phyloP scores from a whole-genome alignment of 2,329 filamentous ascomycete genomes.

The Graphilbum fragrans region DNA sequence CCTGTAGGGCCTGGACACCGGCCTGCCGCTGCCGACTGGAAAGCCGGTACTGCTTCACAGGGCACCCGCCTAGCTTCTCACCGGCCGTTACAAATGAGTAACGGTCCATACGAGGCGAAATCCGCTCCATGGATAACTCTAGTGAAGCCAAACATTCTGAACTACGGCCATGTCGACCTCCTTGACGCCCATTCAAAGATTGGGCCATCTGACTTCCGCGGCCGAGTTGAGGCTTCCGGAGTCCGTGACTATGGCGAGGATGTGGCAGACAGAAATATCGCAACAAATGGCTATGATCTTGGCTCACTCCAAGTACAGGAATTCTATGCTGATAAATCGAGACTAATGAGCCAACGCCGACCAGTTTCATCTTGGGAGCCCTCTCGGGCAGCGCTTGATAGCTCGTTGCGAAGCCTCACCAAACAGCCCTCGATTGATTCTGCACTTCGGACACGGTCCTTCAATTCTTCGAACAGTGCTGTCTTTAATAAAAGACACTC shows the following conservation, averaged over 20 bases:
- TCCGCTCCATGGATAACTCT: too few species aligned
- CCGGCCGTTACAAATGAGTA: background rate
- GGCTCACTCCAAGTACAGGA: constrained; percentile 21
- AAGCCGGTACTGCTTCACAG: too few species aligned
- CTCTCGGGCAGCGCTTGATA: too few species aligned
- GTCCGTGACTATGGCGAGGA: constrained; percentile 49
- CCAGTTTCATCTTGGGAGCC: constrained; percentile 6
- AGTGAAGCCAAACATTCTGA: too few species aligned
- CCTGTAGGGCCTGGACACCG: background rate
- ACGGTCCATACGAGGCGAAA: background rate
- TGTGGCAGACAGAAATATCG: constrained; percentile 49
- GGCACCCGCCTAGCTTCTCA: too few species aligned
- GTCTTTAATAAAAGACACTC: background rate
- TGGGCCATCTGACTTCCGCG: constrained; percentile 33
- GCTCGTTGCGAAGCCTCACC: too few species aligned
- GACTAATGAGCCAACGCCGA: background rate
- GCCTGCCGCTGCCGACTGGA: background rate
- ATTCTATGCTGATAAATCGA: constrained; percentile 18
- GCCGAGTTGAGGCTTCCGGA: constrained; percentile 36
- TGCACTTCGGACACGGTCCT: too few species aligned
- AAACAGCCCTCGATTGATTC: background rate
- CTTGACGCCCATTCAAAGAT: constrained; percentile 45
- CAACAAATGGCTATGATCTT: constrained; percentile 21
- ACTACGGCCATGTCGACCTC: constrained; percentile 32
- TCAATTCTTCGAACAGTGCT: background rate